Conservation (phyloP, 345 rosid species). For the Kernera saxatilis region DNA sequence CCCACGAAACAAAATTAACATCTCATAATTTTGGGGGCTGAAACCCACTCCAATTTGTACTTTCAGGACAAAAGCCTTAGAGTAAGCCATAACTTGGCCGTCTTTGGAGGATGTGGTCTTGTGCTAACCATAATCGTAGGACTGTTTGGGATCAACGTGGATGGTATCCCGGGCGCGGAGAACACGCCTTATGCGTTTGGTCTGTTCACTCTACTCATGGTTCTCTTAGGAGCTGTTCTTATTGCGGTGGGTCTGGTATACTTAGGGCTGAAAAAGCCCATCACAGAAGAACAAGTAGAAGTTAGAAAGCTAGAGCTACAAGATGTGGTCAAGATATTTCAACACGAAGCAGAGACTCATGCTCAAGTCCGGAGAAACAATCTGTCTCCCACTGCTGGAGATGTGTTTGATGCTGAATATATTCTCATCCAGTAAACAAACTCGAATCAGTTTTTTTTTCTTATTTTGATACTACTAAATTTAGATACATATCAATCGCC, state of each 20-base stretch:
- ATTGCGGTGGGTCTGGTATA: slow-evolving; percentile 63
- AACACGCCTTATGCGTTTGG: slow-evolving; percentile 86
- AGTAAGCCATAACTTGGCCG: slow-evolving; percentile 85
- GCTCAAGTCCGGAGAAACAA: slow-evolving; percentile 72
- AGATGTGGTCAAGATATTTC: slow-evolving; percentile 79
- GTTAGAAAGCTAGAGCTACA: slow-evolving; percentile 75
- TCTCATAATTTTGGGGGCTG: background rate
- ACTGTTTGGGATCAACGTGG: slow-evolving; percentile 95
- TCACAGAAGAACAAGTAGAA: slow-evolving; percentile 58
- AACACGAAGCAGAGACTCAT: slow-evolving; percentile 97
- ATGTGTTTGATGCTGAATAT: slow-evolving; percentile 47
- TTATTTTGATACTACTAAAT: background rate
- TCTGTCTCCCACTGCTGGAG: slow-evolving; percentile 81
- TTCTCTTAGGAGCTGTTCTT: slow-evolving; percentile 49
- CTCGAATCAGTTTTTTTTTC: background rate
- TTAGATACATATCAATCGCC: background rate
- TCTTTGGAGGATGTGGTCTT: slow-evolving; percentile 91
- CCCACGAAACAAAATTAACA: background rate
- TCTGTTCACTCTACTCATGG: slow-evolving; percentile 54
- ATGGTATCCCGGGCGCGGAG: slow-evolving; percentile 81
- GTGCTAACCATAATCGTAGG: slow-evolving; percentile 76
- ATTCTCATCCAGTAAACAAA: slow-evolving; percentile 47
- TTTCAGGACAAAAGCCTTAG: slow-evolving; percentile 80
- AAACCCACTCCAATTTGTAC: background rate
- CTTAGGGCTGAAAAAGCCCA: slow-evolving; percentile 71